These are phyloP conservation scores for Monotropa hypopitys DNA, from an alignment of 179 eudicot genomes.

Conservation along the genomic window DNA sequence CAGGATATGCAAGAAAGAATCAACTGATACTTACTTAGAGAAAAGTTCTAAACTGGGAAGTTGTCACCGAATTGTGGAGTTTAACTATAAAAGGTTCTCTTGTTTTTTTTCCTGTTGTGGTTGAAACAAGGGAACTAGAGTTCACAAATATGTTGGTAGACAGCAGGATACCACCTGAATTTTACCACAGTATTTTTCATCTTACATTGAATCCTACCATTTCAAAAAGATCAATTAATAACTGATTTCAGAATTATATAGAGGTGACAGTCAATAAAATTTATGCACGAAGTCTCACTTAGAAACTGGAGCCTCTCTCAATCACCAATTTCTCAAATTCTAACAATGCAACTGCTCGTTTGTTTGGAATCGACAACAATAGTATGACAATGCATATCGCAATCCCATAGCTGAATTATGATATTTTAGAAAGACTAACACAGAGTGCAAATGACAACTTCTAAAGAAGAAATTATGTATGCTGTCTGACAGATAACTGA, in stretches of 20 bases:
- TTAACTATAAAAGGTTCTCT: background rate
- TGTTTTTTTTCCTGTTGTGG: background rate
- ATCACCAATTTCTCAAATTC: background rate
- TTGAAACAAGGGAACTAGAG: background rate
- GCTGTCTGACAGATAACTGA: background rate
- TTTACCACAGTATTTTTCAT: background rate
- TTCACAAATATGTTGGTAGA: background rate
- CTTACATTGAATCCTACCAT: background rate
- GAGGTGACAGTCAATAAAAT: background rate
- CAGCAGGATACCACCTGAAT: background rate
- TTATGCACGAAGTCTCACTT: background rate
- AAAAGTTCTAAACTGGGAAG: background rate
- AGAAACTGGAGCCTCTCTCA: background rate
- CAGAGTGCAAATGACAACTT: background rate
- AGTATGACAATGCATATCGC: background rate
- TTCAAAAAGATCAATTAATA: background rate
- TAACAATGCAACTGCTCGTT: background rate
- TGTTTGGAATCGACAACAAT: background rate
- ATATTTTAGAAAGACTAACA: background rate
- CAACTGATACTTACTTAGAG: background rate
- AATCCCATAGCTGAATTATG: background rate
- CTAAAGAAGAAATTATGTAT: background rate
- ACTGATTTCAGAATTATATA: background rate
- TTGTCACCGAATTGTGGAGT: background rate
- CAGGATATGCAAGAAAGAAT: slow-evolving; percentile 5